Base-by-base conservation (phyloP, 2,329 filamentous ascomycete genomes). In the Penicillium sp. region DNA sequence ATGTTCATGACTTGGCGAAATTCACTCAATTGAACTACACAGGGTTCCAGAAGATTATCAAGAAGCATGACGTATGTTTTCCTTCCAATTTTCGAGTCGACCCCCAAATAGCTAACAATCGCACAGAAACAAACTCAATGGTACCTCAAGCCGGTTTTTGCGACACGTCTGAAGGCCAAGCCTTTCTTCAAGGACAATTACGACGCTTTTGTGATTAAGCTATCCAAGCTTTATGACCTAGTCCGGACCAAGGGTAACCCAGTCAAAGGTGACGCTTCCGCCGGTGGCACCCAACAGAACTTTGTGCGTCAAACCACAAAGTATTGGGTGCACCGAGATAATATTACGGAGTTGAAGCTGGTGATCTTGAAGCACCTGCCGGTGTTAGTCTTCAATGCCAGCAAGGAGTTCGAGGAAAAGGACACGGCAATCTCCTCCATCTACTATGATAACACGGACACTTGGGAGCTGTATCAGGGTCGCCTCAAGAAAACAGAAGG, bases 111-210 rank as follows among this genome's bases (percentile, higher is more conserved):
- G 45, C 48, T 60, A 43, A 55, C 28, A 35, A 9, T 14, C 16
- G 14, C 31, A 30, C 68, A 94, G 89, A 99, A 99, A 90, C 82
- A 89, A 80, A 99, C 94, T 0, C 83, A 86, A 58, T 96, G 93
- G 91, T 87, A 94, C 69, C 84, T 99, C 33, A 92, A 89, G 67
- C 94, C 94, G 31, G 91, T 95, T n/a, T 99, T 99, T 75, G 93
- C 95, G 56, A 88, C 92, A 40, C 87, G 93, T 56, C 84, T 99
- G 69, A 96, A 95, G 77, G 90, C 91, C 43, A 97, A 96, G 74
- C 93, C 94, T 0, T 99, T 99, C 77, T 99, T 96, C 82, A 95
- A 96, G 74, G 93, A 97, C 72, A 97, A 99, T 76, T 97, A 97
- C 76, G 94, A 99, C 77, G 89, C 88, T 30, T 95, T 96, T 58